Percentiles rank a stretch among this genome's conserved stretches.
These are phyloP conservation scores for Cyberlindnera nakhonratchasimensis DNA, from an alignment of 805 yeast genomes.

Conservation along the genomic window DNA sequence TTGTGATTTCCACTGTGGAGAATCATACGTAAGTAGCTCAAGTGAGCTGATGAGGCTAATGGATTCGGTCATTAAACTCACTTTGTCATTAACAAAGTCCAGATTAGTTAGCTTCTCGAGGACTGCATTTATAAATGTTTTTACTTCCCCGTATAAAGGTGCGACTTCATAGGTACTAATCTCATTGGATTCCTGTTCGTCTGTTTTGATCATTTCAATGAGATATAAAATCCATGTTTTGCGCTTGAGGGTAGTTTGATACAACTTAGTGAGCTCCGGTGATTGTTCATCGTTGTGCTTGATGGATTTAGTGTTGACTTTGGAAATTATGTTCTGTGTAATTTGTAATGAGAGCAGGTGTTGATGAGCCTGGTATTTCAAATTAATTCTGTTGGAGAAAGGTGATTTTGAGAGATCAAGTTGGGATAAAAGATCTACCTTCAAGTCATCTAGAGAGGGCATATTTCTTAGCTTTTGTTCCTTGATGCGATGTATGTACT, in stretches of 20 bases:
- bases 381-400: not conserved
- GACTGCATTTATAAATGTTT: slow-evolving; percentile 1
- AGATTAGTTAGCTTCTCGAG: not conserved
- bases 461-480: slow-evolving; percentile 13
- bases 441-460: slow-evolving; percentile 1
- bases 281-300: not conserved
- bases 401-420: not conserved
- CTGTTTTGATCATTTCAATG: not conserved
- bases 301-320: not conserved
- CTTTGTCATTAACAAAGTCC: slow-evolving; percentile 2
- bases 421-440: not conserved
- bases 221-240: not conserved
- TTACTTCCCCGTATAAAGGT: not conserved
- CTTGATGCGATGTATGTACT: slow-evolving; percentile 9
- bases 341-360: slow-evolving; percentile 1
- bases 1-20: not conserved
- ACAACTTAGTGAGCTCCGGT: slow-evolving; percentile 5
- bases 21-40: not conserved
- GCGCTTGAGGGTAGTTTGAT: slow-evolving; percentile 4
- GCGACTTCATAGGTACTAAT: not conserved
- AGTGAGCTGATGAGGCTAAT: not conserved
- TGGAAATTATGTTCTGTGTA: not conserved
- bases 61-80: not conserved
- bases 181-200: slow-evolving; percentile 2
- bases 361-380: not conserved